Evolutionary conservation across 805 yeast genomes (phyloP).

Genomic region (Myxozyma melibiosi): DNA sequence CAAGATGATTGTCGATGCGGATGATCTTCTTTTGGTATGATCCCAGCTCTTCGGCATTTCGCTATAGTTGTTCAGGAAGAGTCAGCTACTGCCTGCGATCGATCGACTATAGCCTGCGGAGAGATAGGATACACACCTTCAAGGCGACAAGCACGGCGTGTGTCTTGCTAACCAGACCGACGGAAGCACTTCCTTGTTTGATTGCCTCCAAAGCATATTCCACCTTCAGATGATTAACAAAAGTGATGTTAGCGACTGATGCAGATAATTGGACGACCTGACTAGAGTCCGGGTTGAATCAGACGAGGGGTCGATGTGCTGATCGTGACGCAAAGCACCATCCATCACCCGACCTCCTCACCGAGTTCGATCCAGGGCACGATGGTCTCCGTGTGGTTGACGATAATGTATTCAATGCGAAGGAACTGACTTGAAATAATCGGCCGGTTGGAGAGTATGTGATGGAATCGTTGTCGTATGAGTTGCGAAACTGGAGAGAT

Average conservation of each 20-base stretch:
- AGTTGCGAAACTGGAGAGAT: conserved; percentile 83
- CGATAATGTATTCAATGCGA: neutral
- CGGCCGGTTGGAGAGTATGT: conserved; percentile 96
- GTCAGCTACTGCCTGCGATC: neutral
- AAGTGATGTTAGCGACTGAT: conserved; percentile 14
- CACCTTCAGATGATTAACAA: conserved; percentile 42
- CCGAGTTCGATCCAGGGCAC: too few relatives aligned
- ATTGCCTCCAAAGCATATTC: conserved; percentile 94
- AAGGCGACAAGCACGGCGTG: conserved; percentile 92
- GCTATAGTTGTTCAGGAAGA: conserved; percentile 42
- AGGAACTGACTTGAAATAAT: conserved; percentile 63
- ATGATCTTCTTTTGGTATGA: conserved; percentile 94
- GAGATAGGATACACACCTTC: conserved; percentile 46
- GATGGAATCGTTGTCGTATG: conserved; percentile 97
- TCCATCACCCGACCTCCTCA: too few relatives aligned
- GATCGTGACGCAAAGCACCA: neutral
- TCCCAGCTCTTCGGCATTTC: conserved; percentile 97
- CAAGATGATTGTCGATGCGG: conserved; percentile 90
- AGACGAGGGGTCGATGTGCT: too few relatives aligned
- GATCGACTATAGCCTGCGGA: neutral
- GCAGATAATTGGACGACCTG: too few relatives aligned
- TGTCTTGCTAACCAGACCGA: conserved; percentile 82
- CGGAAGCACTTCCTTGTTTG: conserved; percentile 97
- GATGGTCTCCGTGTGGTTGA: too few relatives aligned
- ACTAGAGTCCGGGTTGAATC: too few relatives aligned